Evolutionary conservation across 2,329 filamentous ascomycete genomes (phyloP), one percentile per base, ranked within the genome.

Genomic region (Colletotrichum tabaci): DNA sequence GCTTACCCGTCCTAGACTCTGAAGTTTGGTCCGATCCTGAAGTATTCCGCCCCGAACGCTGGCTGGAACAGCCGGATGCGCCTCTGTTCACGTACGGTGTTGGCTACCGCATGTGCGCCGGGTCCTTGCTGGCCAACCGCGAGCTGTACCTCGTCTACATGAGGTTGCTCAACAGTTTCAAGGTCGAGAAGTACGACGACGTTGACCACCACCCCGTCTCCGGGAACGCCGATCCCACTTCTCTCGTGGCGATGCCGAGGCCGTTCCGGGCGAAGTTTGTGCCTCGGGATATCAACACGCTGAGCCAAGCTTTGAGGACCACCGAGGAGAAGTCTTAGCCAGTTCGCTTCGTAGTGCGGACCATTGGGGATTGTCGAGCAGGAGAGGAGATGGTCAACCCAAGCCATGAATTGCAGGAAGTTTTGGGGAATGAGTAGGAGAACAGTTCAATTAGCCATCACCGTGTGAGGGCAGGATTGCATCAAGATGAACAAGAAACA

Each of bases 21-120:
- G 83, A 85, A 13, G 84, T 90, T n/a, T 91, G 88, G 88, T 78
- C 76, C 16, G 89, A 91, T 73, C 87, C 89, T 1, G 84, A 88
- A 44, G 83, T 82, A 6, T 77, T 77, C 61, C 74, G 74, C 15
- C 76, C 76, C 6, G 89, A 91, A 76, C 84, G 90, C 35, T 92
- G 89, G 89, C 79, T 90, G 13, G 88, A 91, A 77, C 85, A 90
- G 58, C 89, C 90, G 0, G 89, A 92, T 38, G 89, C 89, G 4
- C 90, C 90, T 1, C 79, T 92, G 15, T 92, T 92, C 78, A 91
- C 89, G 0, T 92, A 91, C 69, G 90, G 90, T 0, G 82, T 92
- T 12, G 90, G 90, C 1, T 92, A 91, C 74, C 86, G 90, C 49
- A 92, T 92, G 90, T 92, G 91, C 73, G 89, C 90, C 0, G 90